A percentile compares a stretch with the other conserved stretches of the same genome.
phyloP scores from a whole-genome alignment of 2,329 filamentous ascomycete species.

The Aspergillus clavatus region DNA sequence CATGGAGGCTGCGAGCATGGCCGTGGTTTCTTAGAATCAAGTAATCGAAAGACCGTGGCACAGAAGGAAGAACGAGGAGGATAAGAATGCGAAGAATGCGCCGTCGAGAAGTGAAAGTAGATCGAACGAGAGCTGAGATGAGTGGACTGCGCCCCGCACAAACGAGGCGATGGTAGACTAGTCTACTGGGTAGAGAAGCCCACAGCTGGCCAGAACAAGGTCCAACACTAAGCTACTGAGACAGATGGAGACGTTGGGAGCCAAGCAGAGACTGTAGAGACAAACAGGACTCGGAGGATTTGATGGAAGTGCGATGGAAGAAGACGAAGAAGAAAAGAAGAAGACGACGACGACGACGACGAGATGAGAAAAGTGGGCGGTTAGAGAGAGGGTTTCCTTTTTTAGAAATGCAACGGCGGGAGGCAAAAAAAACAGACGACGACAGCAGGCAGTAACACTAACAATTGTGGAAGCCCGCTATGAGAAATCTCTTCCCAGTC shows the following conservation, averaged over 20 bases:
- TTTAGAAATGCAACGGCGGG: background rate
- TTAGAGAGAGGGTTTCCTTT: background rate
- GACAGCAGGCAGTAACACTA: background rate
- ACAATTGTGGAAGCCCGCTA: too few species aligned
- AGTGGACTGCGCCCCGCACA: background rate
- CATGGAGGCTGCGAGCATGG: constrained; percentile 23
- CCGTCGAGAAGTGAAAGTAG: background rate
- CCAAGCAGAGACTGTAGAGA: background rate
- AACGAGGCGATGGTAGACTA: background rate
- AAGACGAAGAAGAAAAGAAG: background rate
- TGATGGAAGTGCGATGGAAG: too few species aligned
- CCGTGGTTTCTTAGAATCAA: constrained; percentile 7
- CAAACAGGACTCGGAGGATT: too few species aligned
- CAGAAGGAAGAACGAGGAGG: background rate
- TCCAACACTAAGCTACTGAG: background rate
- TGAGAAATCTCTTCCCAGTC: too few species aligned
- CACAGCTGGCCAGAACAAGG: background rate
- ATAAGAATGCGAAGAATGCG: background rate
- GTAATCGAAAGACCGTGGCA: background rate
- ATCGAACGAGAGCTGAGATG: background rate
- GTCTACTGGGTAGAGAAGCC: background rate
- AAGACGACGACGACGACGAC: too few species aligned
- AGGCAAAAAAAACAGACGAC: background rate
- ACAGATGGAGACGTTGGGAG: background rate
- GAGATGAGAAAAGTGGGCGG: background rate